A percentile compares a stretch with the other conserved stretches of the same genome.
phyloP scores from a whole-genome alignment of 2,329 filamentous ascomycete species.

The Endoconidiophora polonica region DNA sequence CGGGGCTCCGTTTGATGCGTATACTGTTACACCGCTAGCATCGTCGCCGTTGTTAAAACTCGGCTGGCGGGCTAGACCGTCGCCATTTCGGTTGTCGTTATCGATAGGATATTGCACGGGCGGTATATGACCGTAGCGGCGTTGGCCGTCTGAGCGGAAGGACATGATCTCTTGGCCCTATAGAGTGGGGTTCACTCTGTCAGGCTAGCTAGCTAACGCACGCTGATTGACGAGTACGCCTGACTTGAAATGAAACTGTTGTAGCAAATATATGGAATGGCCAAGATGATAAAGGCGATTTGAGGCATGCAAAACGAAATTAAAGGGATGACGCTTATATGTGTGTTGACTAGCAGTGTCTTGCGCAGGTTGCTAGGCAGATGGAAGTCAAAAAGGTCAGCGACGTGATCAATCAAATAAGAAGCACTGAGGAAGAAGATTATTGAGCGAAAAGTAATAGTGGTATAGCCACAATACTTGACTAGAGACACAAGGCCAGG shows the following conservation, averaged over 20 bases:
- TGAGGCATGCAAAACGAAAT: background rate
- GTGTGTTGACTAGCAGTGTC: background rate
- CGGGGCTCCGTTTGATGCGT: constrained; percentile 18
- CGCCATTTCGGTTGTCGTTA: constrained; percentile 19
- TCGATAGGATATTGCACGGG: constrained; percentile 44
- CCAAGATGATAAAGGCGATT: background rate
- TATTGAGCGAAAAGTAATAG: too few species aligned
- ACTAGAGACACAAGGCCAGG: too few species aligned
- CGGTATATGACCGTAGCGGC: constrained; percentile 49
- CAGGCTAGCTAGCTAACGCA: background rate
- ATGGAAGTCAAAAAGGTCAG: background rate
- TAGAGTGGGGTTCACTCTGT: too few species aligned
- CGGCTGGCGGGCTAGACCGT: constrained; percentile 33
- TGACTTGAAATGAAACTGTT: too few species aligned
- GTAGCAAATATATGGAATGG: too few species aligned
- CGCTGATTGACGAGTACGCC: background rate
- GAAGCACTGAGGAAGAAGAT: too few species aligned
- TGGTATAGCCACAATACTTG: too few species aligned
- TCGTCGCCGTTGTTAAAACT: constrained; percentile 71
- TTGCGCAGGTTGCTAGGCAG: background rate
- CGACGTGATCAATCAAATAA: background rate
- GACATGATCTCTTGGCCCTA: constrained; percentile 31
- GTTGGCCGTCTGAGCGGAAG: constrained; percentile 44
- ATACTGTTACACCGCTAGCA: constrained; percentile 23
- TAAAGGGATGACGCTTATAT: background rate